Base-by-base conservation (phyloP, 257 asterid species). In the Haberlea rhodopensis region DNA sequence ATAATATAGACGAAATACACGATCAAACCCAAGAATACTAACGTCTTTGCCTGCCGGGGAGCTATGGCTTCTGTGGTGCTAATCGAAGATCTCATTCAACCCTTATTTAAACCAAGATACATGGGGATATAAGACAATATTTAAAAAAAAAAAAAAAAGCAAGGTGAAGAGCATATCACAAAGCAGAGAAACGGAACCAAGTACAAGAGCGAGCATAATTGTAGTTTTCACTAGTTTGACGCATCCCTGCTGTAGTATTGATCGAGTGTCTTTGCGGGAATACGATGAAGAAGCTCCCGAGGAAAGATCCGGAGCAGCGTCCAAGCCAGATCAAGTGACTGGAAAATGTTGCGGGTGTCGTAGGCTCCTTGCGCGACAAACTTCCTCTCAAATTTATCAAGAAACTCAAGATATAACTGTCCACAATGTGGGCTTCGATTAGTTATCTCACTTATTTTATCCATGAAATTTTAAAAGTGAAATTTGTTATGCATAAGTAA, bases 261-360 rank as follows among this genome's bases (percentile, higher is more conserved):
- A 19, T 79, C 85, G 25, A 79, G 74, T 15, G 85, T 79, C 82
- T 79, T 77, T 4, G 79, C 71, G 5, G 82, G 75, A 63, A 79
- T 81, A 64, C 77, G 78, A 34, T 94, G 96, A 53, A 94, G 95
- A 58, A 94, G 96, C 62, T 94, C 99, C 25, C 99, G 85, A 9
- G 99, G 99, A 65, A 90, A 94, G 80, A 94, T 94, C 13, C 99
- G 81, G 69, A 94, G 97, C 71, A 94, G 86, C 5, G 99, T 94
- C 99, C 99, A 94, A 3, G 99, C 97, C 76, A 94, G 65, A 78
- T 94, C 99, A 5, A 94, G 97, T 0, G 99, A 94, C 78, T 94
- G 99, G 84, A 82, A 85, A 76, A 85, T 81, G 85, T 87, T 87
- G 69, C 95, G 95, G 63, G 95, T 87, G 84, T 87, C 95, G 28